phyloP scores from a whole-genome alignment of 2,329 filamentous ascomycete genomes.

The Byssoonygena ceratinophila region DNA sequence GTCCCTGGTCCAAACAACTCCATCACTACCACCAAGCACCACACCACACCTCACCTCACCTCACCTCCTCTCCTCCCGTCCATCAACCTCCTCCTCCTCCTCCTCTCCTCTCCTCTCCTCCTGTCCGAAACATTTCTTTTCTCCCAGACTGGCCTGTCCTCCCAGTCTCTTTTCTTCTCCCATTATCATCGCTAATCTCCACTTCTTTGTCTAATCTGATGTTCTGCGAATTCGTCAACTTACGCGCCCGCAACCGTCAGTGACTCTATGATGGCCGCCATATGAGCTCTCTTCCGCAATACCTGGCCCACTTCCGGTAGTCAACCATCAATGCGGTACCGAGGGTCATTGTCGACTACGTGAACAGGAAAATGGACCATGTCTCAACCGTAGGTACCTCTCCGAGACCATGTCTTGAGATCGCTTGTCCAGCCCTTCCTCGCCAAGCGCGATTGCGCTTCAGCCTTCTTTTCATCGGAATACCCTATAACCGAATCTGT shows the following conservation, averaged over 20 bases:
- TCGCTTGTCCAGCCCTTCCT: background rate
- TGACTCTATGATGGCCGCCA: background rate
- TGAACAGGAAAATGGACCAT: conserved; percentile 23
- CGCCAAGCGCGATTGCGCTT: background rate
- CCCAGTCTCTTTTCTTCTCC: background rate
- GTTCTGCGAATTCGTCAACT: background rate
- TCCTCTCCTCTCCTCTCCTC: background rate
- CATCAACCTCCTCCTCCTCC: background rate
- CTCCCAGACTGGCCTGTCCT: background rate
- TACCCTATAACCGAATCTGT: background rate
- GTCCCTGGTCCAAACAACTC: background rate
- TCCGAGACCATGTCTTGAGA: background rate
- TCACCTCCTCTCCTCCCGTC: no score
- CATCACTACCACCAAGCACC: no score
- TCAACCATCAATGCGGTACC: conserved; percentile 15
- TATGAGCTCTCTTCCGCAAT: background rate
- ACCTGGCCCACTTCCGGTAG: background rate
- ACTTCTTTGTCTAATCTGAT: background rate
- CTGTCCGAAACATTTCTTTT: conserved; percentile 6
- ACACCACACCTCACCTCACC: no score
- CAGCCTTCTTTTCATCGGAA: background rate
- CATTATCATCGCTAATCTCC: no score
- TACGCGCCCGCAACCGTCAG: conserved; percentile 1
- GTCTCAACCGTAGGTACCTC: conserved; percentile 24
- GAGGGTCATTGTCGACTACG: conserved; percentile 6